phyloP scores from a whole-genome alignment of 2,329 filamentous ascomycete genomes.

The Hymenoscyphus fraxineus region DNA sequence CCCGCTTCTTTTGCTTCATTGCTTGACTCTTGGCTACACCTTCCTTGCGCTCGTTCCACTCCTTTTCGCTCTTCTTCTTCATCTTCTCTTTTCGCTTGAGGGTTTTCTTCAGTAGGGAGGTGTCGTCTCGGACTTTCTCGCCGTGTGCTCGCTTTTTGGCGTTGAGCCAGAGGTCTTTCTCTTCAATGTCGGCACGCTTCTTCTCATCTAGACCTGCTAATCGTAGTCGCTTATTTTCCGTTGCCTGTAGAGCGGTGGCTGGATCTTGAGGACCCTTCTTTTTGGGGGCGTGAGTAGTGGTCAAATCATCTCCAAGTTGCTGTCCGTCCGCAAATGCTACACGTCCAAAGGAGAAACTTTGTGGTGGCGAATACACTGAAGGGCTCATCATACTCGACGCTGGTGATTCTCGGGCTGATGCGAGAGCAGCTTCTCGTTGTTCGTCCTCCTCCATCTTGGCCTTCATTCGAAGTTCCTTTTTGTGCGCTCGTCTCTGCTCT shows the following conservation, averaged over 20 bases:
- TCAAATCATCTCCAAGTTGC: conserved; percentile 68
- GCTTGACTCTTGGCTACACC: conserved; percentile 73
- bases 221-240: conserved; percentile 81
- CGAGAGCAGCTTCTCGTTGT: conserved; percentile 59
- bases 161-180: conserved; percentile 92
- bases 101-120: conserved; percentile 84
- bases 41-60: conserved; percentile 73
- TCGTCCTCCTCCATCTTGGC: conserved; percentile 76
- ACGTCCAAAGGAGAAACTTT: conserved; percentile 83
- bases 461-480: conserved; percentile 76
- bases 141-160: conserved; percentile 86
- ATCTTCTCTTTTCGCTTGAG: conserved; percentile 86
- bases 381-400: conserved; percentile 52
- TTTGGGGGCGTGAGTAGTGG: conserved; percentile 61
- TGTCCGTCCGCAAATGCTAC: conserved; percentile 88
- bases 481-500: conserved; percentile 78
- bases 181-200: conserved; percentile 81
- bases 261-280: conserved; percentile 81
- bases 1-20: conserved; percentile 76
- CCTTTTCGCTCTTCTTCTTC: conserved; percentile 88
- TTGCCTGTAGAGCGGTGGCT: conserved; percentile 78
- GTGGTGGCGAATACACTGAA: conserved; percentile 50
- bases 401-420: conserved; percentile 58
- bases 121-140: conserved; percentile 84
- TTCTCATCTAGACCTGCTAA: conserved; percentile 70